phyloP scores from a whole-genome alignment of 768 basidiomycete genomes.

The Boletus pseudo-olivaceus region DNA sequence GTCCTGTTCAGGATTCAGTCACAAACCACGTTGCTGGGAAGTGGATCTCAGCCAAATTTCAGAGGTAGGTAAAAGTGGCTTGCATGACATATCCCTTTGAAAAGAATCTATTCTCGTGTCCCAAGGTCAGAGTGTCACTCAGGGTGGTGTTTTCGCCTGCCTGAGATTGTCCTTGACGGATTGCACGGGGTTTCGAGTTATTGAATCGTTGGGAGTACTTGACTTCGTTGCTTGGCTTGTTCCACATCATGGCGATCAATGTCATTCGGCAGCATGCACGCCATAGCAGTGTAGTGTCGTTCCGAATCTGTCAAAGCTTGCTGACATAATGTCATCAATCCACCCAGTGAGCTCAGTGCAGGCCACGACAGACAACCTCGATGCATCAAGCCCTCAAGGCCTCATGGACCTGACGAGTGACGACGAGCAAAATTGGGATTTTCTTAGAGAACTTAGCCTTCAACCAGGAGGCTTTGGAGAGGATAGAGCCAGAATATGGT shows the following conservation, averaged over 20 bases:
- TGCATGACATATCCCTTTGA: background rate
- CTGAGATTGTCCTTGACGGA: background rate
- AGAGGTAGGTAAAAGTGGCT: background rate
- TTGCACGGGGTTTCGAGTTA: background rate
- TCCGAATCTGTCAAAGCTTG: slow-evolving; percentile 3
- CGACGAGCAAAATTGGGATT: slow-evolving; percentile 42
- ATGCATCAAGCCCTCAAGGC: slow-evolving; percentile 15
- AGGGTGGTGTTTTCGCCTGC: background rate
- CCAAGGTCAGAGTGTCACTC: background rate
- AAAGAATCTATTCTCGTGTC: background rate
- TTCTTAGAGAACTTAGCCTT: slow-evolving; percentile 46
- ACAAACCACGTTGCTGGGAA: background rate
- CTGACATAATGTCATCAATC: slow-evolving; percentile 20
- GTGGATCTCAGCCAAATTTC: background rate
- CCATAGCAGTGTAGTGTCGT: too few species aligned
- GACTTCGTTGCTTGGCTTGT: too few species aligned
- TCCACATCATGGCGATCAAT: too few species aligned
- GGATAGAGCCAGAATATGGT: slow-evolving; percentile 58
- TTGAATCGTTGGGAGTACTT: too few species aligned
- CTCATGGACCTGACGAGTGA: slow-evolving; percentile 21
- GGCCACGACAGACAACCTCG: background rate
- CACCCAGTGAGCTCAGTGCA: background rate
- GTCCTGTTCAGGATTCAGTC: background rate
- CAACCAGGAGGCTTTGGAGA: slow-evolving; percentile 61
- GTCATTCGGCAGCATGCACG: too few species aligned